phyloP scores from a whole-genome alignment of 805 yeast genomes.

The Teunomyces funiuensis region DNA sequence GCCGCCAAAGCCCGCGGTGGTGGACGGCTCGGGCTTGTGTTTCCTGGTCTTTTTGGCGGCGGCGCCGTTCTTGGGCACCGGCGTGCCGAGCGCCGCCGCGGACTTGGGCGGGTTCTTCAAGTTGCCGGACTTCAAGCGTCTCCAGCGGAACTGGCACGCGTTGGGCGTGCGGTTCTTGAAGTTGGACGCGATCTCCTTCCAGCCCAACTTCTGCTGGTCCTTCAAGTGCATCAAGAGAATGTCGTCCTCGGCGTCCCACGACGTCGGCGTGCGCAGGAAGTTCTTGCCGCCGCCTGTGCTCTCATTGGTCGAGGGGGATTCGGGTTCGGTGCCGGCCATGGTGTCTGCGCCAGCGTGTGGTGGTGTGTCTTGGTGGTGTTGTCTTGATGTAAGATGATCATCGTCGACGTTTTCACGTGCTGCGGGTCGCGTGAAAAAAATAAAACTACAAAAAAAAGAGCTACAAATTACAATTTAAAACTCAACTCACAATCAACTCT shows the following conservation, averaged over 20 bases:
- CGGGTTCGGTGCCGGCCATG: constrained; percentile 4
- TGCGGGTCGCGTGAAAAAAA: not conserved
- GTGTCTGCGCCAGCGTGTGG: constrained; percentile 1
- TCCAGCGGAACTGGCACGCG: constrained; percentile 36
- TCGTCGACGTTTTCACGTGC: constrained; percentile 4
- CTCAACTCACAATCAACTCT: too few relatives aligned
- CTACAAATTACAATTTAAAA: too few relatives aligned
- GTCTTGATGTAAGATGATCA: constrained; percentile 4
- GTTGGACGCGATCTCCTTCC: constrained; percentile 47
- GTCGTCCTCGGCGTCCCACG: constrained; percentile 51
- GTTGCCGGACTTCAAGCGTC: constrained; percentile 45
- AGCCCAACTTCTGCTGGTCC: constrained; percentile 46
- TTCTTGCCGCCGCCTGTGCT: constrained; percentile 19
- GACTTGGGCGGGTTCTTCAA: constrained; percentile 45
- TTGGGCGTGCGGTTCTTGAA: constrained; percentile 46
- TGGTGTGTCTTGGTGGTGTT: constrained; percentile 1
- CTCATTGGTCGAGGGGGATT: not conserved
- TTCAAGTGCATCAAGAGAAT: constrained; percentile 45
- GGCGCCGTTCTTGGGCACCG: constrained; percentile 10
- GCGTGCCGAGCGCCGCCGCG: constrained; percentile 23
- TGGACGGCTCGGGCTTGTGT: constrained; percentile 9
- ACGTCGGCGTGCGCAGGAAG: constrained; percentile 42
- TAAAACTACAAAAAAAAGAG: not conserved
- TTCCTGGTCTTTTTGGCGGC: constrained; percentile 11
- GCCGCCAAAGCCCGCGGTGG: constrained; percentile 22